Evolutionary conservation across 1,139 yeast species (phyloP), one percentile per base, ranked within the genome.

Genomic region (Kazachstania sp.): DNA sequence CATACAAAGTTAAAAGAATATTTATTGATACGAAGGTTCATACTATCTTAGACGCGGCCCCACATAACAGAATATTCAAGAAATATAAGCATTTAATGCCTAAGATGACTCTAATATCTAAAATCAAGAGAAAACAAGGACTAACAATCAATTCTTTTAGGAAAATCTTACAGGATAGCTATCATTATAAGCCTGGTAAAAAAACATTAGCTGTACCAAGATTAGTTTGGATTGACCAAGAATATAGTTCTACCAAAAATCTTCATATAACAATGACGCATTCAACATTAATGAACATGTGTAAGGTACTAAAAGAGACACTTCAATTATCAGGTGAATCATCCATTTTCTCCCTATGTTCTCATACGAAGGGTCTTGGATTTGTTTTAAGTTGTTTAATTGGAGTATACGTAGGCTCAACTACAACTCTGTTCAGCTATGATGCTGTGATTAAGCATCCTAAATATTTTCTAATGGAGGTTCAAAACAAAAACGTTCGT

Each of bases 291-390:
- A 67, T 92, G 60, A 83, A 88, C 0, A 77, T 86, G 64, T 88
- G 97, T 64, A 87, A 90, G 58, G 84, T 86, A 13, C 78, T 88
- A 60, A 92, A 92, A 58, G 97, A 92, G 61, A 90, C 97, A 0
- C 86, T 95, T 58, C 92, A 86, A 55, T 72, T 92, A 69, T 76
- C 82, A 9, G 77, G 86, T 39, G 75, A 78, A 32, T 77, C 81
- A 39, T 82, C 96, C 0, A 72, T 92, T 11, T 74, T 92, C 40
- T 95, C 96, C 0, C 82, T 96, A 65, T 95, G 86, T 8, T 78
- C 95, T 44, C 94, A 90, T 56, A 78, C 88, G 0, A 69, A 78
- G 2, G 97, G 97, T 0, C 68, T 90, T 41, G 98, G 98, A 0
- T 90, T 94, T 61, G 69, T 92, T 31, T 94, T 87, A 61, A 77